Percentiles rank a stretch among this genome's conserved stretches.
Conservation (phyloP, 176 grass and related monocot species). For the Ananas comosus region DNA sequence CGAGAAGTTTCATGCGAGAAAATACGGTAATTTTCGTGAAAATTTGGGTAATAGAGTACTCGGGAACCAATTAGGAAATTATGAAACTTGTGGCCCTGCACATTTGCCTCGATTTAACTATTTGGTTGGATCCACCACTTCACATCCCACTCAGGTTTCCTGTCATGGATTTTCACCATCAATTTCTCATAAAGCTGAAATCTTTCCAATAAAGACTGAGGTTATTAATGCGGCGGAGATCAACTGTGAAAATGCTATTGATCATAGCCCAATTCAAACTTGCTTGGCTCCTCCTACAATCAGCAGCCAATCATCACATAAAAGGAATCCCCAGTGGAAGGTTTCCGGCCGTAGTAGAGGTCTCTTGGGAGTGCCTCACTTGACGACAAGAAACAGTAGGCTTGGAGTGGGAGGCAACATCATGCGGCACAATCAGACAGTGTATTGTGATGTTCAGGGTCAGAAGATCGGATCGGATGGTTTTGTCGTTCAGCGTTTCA, state of each 20-base stretch:
- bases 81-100: neutral
- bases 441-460: neutral
- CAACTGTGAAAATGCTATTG: neutral
- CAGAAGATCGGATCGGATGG: neutral
- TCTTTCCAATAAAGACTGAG: neutral
- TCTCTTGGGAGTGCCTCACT: neutral
- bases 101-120: neutral
- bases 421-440: neutral
- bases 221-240: neutral
- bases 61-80: neutral
- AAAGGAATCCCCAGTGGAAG: neutral
- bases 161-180: neutral
- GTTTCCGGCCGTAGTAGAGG: neutral
- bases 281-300: neutral
- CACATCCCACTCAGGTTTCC: neutral
- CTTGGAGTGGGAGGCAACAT: neutral
- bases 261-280: neutral
- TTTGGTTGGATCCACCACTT: neutral
- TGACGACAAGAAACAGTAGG: neutral
- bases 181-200: neutral
- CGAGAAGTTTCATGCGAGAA: neutral
- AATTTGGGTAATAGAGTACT: neutral
- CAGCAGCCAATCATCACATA: neutral
- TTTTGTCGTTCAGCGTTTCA: neutral
- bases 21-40: neutral